A percentile compares a stretch with the other conserved stretches of the same genome.
Evolutionary conservation across 2,329 filamentous ascomycete species (phyloP).

Genomic region (Pseudogymnoascus sp.): DNA sequence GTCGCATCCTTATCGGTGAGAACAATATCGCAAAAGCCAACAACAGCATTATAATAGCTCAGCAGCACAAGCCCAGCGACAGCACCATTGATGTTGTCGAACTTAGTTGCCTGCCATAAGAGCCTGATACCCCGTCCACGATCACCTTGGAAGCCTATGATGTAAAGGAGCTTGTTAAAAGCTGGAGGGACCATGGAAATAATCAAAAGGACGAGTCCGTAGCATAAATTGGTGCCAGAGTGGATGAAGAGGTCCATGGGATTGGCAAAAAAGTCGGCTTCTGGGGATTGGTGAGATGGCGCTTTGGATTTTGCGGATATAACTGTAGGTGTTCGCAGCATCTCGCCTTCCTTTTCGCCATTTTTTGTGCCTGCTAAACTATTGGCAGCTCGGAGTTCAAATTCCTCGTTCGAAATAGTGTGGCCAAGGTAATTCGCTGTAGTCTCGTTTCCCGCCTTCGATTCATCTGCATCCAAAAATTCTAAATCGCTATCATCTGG

Average conservation of each 20-base stretch:
- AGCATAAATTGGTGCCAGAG: conserved; percentile 82
- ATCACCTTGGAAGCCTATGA: conserved; percentile 88
- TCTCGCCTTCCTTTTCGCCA: not conserved
- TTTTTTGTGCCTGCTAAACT: not conserved
- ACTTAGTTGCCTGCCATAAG: conserved; percentile 84
- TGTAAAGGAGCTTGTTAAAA: conserved; percentile 76
- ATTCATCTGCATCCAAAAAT: conserved; percentile 50
- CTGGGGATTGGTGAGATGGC: conserved; percentile 40
- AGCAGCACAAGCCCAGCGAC: conserved; percentile 75
- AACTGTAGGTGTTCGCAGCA: not conserved
- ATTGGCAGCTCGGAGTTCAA: not conserved
- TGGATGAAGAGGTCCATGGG: conserved; percentile 83
- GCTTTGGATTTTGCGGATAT: conserved; percentile 19
- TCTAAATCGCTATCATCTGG: conserved; percentile 38
- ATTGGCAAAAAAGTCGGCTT: conserved; percentile 60
- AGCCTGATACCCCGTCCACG: conserved; percentile 72
- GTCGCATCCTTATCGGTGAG: conserved; percentile 51
- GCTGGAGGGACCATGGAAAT: conserved; percentile 91
- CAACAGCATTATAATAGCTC: conserved; percentile 79
- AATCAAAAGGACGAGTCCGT: conserved; percentile 74
- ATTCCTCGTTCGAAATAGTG: conserved; percentile 38
- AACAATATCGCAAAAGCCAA: conserved; percentile 83
- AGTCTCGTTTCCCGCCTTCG: conserved; percentile 36
- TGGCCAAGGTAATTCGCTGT: conserved; percentile 40
- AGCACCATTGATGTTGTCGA: conserved; percentile 85